Conservation (phyloP, 2,329 filamentous ascomycete species). For the Pseudocercospora fuligena region DNA sequence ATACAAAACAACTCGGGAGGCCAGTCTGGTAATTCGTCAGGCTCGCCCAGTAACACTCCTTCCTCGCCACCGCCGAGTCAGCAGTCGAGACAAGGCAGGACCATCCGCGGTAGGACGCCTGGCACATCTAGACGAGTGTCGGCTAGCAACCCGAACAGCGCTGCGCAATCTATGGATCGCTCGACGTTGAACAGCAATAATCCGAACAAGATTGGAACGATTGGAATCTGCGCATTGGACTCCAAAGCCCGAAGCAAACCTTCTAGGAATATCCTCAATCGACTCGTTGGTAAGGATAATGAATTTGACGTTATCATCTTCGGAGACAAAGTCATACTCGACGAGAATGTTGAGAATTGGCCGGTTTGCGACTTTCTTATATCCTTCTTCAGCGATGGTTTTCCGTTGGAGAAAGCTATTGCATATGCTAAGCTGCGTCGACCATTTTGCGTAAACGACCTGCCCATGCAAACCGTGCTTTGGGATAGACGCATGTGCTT, state of each 20-base stretch:
- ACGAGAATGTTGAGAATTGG: constrained; percentile 97
- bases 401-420: constrained; percentile 95
- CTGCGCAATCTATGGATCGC: constrained; percentile 76
- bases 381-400: constrained; percentile 97
- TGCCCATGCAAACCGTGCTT: constrained; percentile 94
- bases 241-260: constrained; percentile 96
- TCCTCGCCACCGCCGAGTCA: constrained; percentile 46
- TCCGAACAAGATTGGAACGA: constrained; percentile 62
- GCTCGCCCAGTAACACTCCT: constrained; percentile 77
- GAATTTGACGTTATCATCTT: constrained; percentile 98
- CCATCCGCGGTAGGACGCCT: constrained; percentile 49
- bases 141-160: constrained; percentile 79
- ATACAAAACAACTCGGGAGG: constrained; percentile 32
- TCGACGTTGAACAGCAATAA: constrained; percentile 59
- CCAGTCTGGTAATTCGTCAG: constrained; percentile 77
- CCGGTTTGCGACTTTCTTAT: constrained; percentile 95
- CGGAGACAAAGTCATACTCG: constrained; percentile 97
- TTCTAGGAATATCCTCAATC: constrained; percentile 92
- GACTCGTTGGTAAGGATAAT: constrained; percentile 84
- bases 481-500: constrained; percentile 95
- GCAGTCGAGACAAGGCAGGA: constrained; percentile 30
- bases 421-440: constrained; percentile 91
- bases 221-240: constrained; percentile 94
- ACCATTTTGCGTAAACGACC: constrained; percentile 95
- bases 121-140: constrained; percentile 75